phyloP scores from a whole-genome alignment of 441 rosid genomes.

The Eruca vesicaria region DNA sequence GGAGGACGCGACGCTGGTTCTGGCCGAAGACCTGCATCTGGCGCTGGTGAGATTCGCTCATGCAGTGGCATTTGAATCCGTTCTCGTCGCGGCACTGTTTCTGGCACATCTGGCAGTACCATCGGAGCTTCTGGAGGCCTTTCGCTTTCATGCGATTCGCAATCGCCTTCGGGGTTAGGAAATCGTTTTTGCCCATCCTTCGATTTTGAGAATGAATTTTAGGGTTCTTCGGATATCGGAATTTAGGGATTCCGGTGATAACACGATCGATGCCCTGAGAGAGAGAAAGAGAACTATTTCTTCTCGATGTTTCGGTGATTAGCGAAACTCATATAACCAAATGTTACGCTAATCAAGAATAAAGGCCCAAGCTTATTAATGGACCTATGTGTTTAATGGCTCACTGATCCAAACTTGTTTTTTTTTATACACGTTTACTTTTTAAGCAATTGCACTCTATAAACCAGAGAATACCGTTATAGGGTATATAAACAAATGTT shows the following conservation, averaged over 20 bases:
- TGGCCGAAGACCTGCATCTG: conserved; percentile 94
- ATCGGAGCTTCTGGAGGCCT: conserved; percentile 93
- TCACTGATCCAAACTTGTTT: too few species aligned
- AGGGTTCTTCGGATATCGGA: background rate
- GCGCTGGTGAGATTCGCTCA: conserved; percentile 95
- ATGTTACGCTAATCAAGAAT: background rate
- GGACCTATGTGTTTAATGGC: background rate
- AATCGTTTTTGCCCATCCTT: conserved; percentile 83
- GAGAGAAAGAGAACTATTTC: conserved; percentile 25
- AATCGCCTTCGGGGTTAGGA: conserved; percentile 81
- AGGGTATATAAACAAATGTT: too few species aligned
- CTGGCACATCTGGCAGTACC: conserved; percentile 99
- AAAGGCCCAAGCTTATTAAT: background rate
- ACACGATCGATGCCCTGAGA: too few species aligned
- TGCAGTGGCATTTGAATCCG: conserved; percentile 96
- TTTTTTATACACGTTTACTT: too few species aligned
- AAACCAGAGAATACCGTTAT: too few species aligned
- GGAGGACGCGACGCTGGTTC: conserved; percentile 67
- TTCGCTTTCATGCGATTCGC: conserved; percentile 90
- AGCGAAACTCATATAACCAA: background rate
- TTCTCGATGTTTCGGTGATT: too few species aligned
- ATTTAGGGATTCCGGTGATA: too few species aligned
- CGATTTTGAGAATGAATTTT: background rate
- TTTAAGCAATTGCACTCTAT: too few species aligned
- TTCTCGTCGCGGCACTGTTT: conserved; percentile 98